Percentiles rank a stretch among this genome's conserved stretches.
These are phyloP conservation scores for Blastosporella zonata DNA, from an alignment of 1,284 basidiomycete genomes.

Conservation along the genomic window DNA sequence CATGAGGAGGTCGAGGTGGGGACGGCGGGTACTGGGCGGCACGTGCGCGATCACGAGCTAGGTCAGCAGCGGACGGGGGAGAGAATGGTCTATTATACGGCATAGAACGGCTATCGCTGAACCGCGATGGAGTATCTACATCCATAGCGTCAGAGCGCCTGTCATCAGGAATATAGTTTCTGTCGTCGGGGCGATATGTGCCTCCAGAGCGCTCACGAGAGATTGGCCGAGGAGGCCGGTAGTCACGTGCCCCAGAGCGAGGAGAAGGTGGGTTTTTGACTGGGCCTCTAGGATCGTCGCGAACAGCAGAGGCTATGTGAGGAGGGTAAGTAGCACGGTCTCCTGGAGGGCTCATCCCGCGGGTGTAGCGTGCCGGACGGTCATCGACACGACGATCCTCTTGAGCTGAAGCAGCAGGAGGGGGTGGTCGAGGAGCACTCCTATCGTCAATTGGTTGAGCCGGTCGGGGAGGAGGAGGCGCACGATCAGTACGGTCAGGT, in stretches of 20 bases:
- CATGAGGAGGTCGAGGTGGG: constrained; percentile 15
- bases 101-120: constrained; percentile 25
- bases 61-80: constrained; percentile 29
- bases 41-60: constrained; percentile 27
- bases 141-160: constrained; percentile 33
- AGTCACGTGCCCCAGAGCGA: constrained; percentile 25
- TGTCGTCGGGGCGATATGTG: constrained; percentile 35
- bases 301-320: constrained; percentile 28
- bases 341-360: constrained; percentile 15
- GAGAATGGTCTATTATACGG: constrained; percentile 30
- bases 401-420: constrained; percentile 13
- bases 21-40: constrained; percentile 22
- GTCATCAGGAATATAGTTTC: constrained; percentile 23
- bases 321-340: constrained; percentile 22
- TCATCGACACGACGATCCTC: constrained; percentile 23
- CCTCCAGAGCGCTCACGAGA: constrained; percentile 32
- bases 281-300: constrained; percentile 32
- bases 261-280: constrained; percentile 21
- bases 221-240: constrained; percentile 27
- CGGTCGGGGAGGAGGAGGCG: constrained; percentile 14
- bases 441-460: constrained; percentile 15
- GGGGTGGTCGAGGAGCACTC: constrained; percentile 5
- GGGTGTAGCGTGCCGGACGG: constrained; percentile 21
- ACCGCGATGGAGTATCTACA: constrained; percentile 28
- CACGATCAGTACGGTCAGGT: constrained; percentile 18